Percentiles rank a stretch among this genome's conserved stretches.
Conservation (phyloP, 176 grass and related monocot genomes). For the Avena sativa region DNA sequence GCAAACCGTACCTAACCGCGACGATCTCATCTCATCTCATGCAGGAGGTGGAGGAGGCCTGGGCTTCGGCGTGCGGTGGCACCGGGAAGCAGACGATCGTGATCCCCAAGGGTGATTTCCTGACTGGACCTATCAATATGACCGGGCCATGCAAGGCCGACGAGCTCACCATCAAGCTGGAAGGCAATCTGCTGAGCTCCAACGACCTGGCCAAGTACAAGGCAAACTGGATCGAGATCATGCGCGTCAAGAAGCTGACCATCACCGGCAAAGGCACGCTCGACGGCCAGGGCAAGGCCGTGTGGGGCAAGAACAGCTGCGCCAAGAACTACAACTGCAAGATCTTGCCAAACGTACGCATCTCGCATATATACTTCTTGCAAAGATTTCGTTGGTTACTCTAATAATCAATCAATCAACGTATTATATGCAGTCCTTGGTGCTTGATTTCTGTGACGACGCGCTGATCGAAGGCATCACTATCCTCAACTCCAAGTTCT, state of each 20-base stretch:
- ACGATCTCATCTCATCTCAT: too few species aligned
- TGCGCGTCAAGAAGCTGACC: slow-evolving; percentile 44
- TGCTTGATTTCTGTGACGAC: slow-evolving; percentile 51
- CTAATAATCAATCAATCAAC: too few species aligned
- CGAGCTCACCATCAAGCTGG: slow-evolving; percentile 43
- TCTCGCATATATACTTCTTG: too few species aligned
- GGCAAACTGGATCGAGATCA: slow-evolving; percentile 61
- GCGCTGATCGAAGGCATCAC: slow-evolving; percentile 45
- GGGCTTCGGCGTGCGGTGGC: slow-evolving; percentile 45
- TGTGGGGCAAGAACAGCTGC: slow-evolving; percentile 63
- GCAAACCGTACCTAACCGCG: neutral
- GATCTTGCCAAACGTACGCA: slow-evolving; percentile 57
- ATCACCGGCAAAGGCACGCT: slow-evolving; percentile 54
- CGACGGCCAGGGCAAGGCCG: slow-evolving; percentile 58
- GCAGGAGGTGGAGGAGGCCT: slow-evolving; percentile 46
- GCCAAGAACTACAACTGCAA: slow-evolving; percentile 55
- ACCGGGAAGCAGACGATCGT: slow-evolving; percentile 39
- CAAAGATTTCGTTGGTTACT: too few species aligned
- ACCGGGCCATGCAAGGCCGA: slow-evolving; percentile 61
- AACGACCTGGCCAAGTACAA: slow-evolving; percentile 48
- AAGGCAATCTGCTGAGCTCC: slow-evolving; percentile 53
- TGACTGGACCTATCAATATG: slow-evolving; percentile 46
- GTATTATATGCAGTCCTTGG: slow-evolving; percentile 57
- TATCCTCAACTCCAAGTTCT: slow-evolving; percentile 61
- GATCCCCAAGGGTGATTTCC: slow-evolving; percentile 50